phyloP scores from a whole-genome alignment of 371 early-diverging fungal species.

The Gilbertella persicaria region DNA sequence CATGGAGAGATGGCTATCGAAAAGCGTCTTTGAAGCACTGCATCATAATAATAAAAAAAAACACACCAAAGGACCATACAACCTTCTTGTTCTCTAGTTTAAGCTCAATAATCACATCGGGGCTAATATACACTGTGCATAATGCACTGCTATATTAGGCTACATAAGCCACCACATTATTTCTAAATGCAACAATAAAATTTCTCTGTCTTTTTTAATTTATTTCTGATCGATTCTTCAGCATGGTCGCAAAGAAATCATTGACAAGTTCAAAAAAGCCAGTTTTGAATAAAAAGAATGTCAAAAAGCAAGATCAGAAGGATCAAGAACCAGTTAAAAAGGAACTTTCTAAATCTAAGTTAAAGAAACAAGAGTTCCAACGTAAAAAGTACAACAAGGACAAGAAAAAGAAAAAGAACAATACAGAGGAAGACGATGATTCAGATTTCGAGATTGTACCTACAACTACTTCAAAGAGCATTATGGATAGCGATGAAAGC shows the following conservation, averaged over 20 bases:
- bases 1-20: too few species aligned
- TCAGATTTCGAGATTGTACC: conserved; percentile 42
- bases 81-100: too few species aligned
- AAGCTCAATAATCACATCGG: too few species aligned
- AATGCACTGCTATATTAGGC: too few species aligned
- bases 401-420: conserved; percentile 19
- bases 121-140: too few species aligned
- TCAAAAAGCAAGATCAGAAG: neutral
- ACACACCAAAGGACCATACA: too few species aligned
- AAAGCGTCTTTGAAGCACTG: too few species aligned
- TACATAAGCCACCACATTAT: too few species aligned
- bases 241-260: conserved; percentile 16
- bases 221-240: neutral
- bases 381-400: conserved; percentile 42
- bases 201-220: too few species aligned
- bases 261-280: conserved; percentile 8
- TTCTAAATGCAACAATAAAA: too few species aligned
- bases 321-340: conserved; percentile 12
- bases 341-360: conserved; percentile 29
- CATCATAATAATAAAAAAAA: too few species aligned
- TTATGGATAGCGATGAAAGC: neutral
- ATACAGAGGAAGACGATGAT: conserved; percentile 23
- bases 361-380: conserved; percentile 38
- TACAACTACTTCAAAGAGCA: neutral
- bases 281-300: neutral